Evolutionary conservation across 306 rosid species (phyloP).

Genomic region (Fagus crenata): DNA sequence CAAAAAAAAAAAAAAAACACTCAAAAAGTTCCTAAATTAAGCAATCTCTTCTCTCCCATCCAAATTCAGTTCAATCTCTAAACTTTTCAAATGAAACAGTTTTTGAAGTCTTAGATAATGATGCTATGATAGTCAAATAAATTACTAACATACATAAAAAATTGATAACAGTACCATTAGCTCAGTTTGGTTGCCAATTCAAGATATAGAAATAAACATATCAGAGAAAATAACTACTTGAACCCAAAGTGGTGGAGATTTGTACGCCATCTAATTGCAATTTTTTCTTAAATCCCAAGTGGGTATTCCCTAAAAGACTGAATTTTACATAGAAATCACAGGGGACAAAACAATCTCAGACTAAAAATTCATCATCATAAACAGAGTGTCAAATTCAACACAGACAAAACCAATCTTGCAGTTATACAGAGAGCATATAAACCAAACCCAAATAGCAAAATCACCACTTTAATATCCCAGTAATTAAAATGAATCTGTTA

Average conservation of each 20-base stretch:
- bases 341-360: background rate
- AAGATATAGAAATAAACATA: background rate
- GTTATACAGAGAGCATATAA: background rate
- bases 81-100: background rate
- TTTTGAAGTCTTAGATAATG: background rate
- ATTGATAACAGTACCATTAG: background rate
- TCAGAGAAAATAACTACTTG: background rate
- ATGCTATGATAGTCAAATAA: background rate
- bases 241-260: constrained; percentile 26
- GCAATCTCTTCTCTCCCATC: constrained; percentile 5
- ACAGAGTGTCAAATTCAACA: constrained; percentile 3
- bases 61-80: constrained; percentile 2
- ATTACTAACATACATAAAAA: background rate
- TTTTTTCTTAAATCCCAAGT: background rate
- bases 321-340: background rate
- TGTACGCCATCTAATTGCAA: constrained; percentile 16
- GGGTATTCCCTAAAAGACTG: constrained; percentile 1
- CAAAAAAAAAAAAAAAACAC: background rate
- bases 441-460: constrained; percentile 6
- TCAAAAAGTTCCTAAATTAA: background rate
- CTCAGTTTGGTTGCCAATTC: background rate
- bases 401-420: background rate
- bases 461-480: background rate
- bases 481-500: background rate
- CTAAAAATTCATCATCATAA: background rate